These are phyloP conservation scores for Venturia aucupariae DNA, from an alignment of 2,329 filamentous ascomycete species.

Conservation along the genomic window DNA sequence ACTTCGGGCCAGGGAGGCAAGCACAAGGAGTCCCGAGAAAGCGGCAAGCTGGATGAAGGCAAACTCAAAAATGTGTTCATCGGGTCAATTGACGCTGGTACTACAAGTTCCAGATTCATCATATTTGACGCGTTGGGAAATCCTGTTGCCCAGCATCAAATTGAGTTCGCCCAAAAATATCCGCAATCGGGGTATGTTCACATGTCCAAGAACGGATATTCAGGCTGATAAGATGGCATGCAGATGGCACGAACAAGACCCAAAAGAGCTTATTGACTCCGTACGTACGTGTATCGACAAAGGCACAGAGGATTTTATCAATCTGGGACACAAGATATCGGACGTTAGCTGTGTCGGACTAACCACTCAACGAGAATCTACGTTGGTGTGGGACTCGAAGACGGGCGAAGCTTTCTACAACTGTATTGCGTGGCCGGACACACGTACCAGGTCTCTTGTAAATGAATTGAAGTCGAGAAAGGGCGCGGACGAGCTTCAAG, in stretches of 20 bases:
- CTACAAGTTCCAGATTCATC: constrained; percentile 80
- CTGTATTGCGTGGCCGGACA: constrained; percentile 87
- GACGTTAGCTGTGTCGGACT: constrained; percentile 74
- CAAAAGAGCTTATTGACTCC: constrained; percentile 63
- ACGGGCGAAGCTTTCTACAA: constrained; percentile 76
- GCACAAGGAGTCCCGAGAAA: not conserved
- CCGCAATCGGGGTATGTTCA: constrained; percentile 68
- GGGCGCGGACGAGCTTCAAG: constrained; percentile 58
- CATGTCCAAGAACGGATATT: not conserved
- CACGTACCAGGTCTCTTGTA: constrained; percentile 65
- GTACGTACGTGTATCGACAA: constrained; percentile 73
- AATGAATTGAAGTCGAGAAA: constrained; percentile 62
- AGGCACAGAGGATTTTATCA: constrained; percentile 60
- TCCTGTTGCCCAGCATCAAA: constrained; percentile 73
- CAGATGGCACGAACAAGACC: constrained; percentile 87
- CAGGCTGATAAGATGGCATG: constrained; percentile 13
- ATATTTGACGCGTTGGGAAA: constrained; percentile 77
- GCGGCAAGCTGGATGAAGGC: constrained; percentile 15
- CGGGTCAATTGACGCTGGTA: constrained; percentile 84
- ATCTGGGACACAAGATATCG: constrained; percentile 56
- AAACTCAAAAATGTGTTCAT: constrained; percentile 54
- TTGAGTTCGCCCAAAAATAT: constrained; percentile 78
- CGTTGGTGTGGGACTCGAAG: constrained; percentile 71
- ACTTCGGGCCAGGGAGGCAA: not conserved
- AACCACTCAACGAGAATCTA: constrained; percentile 86